Percentiles rank a stretch among this genome's conserved stretches.
Conservation (phyloP, 768 basidiomycete species). For the Coprinopsis strossmayeri region DNA sequence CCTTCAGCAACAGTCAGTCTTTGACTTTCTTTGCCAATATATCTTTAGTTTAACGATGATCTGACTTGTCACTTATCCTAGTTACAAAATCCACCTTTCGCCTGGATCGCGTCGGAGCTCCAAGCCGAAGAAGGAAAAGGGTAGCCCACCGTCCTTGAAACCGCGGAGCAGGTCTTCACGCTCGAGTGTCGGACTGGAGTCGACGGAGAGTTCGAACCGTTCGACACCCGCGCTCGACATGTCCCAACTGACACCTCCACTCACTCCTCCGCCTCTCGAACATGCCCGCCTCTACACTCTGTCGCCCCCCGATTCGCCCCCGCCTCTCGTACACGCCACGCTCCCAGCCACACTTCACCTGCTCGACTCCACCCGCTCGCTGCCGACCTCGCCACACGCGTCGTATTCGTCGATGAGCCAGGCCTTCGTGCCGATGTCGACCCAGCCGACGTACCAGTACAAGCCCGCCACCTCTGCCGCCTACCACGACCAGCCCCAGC, state of each 20-base stretch:
- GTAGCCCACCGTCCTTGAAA: background rate
- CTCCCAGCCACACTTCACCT: slow-evolving; percentile 34
- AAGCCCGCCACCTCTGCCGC: slow-evolving; percentile 24
- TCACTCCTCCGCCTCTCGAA: slow-evolving; percentile 37
- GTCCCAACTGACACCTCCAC: slow-evolving; percentile 20
- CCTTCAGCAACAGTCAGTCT: slow-evolving; percentile 54
- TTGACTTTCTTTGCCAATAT: background rate
- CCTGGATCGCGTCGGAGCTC: slow-evolving; percentile 71
- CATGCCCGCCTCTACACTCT: slow-evolving; percentile 31
- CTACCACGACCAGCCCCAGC: slow-evolving; percentile 38
- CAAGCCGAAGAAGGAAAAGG: slow-evolving; percentile 26
- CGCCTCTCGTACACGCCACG: slow-evolving; percentile 46
- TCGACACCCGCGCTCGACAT: slow-evolving; percentile 1
- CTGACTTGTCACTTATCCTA: slow-evolving; percentile 18
- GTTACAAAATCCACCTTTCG: slow-evolving; percentile 77
- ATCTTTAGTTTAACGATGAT: slow-evolving; percentile 1
- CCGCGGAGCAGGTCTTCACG: too few relatives aligned
- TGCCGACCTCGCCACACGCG: slow-evolving; percentile 38
- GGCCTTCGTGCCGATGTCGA: slow-evolving; percentile 5
- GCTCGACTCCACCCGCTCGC: slow-evolving; percentile 30
- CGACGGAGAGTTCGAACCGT: too few relatives aligned
- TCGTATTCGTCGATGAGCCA: slow-evolving; percentile 29
- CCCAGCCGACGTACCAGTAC: background rate
- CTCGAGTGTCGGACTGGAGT: too few relatives aligned
- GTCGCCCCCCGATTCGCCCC: slow-evolving; percentile 50